Base-by-base conservation (phyloP, 352 stramenopile species). In the Phytopythium vexans region DNA sequence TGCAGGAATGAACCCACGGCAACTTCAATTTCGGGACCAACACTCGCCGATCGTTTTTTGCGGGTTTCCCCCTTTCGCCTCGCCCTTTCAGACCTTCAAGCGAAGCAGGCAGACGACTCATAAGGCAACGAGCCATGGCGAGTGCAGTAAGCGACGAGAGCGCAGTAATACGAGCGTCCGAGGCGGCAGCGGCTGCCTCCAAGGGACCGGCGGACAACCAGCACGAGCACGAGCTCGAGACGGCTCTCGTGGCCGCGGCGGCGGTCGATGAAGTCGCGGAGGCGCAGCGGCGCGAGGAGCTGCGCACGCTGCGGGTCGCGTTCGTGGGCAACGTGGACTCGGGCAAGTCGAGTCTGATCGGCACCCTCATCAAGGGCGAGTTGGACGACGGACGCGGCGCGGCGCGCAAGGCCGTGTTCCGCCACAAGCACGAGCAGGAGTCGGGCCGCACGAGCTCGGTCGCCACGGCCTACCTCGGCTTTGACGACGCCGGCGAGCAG, bases 341-440 rank as follows among this genome's bases (percentile, higher is more conserved):
- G 56, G 92, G 92, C 62, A 98, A 98, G 74, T 97, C 88, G 27
- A 97, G 88, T 45, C 68, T 98, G 40, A 97, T 97, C 48, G 85
- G 90, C 11, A 95, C 89, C 35, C 67, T 99, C 15, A 98, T 97
- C 37, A 98, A 96, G 41, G 94, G 90, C 50, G 84, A 94, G 33
- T 74, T 99, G 41, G 97, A 99, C 68, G 96, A 99, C 68, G 97
- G 97, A 33, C 90, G 97, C 37, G 97, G 85, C 7, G 76, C 75
- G 6, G 92, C 85, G 42, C 79, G 85, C 21, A 73, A 89, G 54
- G 82, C 81, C 37, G 87, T 95, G 41, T 95, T 95, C 55, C 82
- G 85, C 50, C 86, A 95, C 69, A 89, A 95, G 64, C 86, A 95
- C 61, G 86, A 95, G 63, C 33, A 75, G 16, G 84, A 94, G 41